A percentile compares a stretch with the other conserved stretches of the same genome.
phyloP scores from a whole-genome alignment of 2,329 filamentous ascomycete genomes.

The Emergomyces orientalis region DNA sequence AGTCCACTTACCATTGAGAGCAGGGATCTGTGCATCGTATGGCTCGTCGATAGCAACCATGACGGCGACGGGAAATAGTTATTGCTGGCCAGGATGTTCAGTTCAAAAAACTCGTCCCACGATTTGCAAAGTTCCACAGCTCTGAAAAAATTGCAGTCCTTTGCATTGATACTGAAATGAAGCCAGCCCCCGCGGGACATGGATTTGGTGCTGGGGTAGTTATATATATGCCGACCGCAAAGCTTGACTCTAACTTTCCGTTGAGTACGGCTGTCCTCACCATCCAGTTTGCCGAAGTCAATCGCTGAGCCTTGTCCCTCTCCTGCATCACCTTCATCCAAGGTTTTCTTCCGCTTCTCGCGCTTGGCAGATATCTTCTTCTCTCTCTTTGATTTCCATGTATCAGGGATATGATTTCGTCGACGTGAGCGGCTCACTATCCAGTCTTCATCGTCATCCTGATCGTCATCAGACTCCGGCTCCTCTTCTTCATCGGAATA shows the following conservation, averaged over 20 bases:
- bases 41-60: conserved; percentile 30
- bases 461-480: conserved; percentile 13
- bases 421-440: conserved; percentile 22
- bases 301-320: conserved; percentile 19
- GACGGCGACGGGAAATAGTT: conserved; percentile 42
- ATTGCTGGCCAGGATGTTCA: conserved; percentile 39
- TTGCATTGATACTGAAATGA: conserved; percentile 44
- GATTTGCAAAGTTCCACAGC: conserved; percentile 42
- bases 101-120: conserved; percentile 44
- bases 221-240: conserved; percentile 43
- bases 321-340: conserved; percentile 7
- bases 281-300: conserved; percentile 31
- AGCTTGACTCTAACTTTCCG: conserved; percentile 38
- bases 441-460: conserved; percentile 14
- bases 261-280: conserved; percentile 19
- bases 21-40: conserved; percentile 32
- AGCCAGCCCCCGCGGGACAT: conserved; percentile 43
- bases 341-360: background rate
- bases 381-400: conserved; percentile 27
- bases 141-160: conserved; percentile 38
- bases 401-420: conserved; percentile 19
- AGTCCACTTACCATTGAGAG: conserved; percentile 30
- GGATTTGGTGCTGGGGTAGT: conserved; percentile 42
- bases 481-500: conserved; percentile 10
- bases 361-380: conserved; percentile 15